Evolutionary conservation across 345 rosid genomes (phyloP).

Genomic region (Salix arbutifolia): DNA sequence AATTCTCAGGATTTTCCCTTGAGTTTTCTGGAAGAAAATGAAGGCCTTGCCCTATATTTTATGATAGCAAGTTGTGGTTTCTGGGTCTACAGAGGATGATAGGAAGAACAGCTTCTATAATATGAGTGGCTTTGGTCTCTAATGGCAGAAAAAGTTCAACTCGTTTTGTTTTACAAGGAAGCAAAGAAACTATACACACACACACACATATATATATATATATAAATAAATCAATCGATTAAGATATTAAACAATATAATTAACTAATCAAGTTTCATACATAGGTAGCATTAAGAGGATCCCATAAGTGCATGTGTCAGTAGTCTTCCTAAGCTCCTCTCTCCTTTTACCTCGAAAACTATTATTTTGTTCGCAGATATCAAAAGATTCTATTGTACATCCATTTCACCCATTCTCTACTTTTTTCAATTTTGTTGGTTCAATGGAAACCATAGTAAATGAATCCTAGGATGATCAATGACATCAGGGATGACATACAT

Average conservation of each 20-base stretch:
- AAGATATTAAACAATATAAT: neutral
- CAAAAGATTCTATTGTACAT: slow-evolving; percentile 1
- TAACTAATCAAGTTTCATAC: neutral
- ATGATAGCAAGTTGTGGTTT: neutral
- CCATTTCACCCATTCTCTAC: slow-evolving; percentile 2
- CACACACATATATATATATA: no score
- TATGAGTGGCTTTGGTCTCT: neutral
- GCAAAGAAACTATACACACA: neutral
- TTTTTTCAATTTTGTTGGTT: slow-evolving; percentile 1
- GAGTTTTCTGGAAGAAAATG: neutral
- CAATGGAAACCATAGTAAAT: neutral
- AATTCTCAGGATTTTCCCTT: neutral
- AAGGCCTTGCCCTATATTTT: neutral
- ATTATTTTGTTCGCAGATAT: neutral
- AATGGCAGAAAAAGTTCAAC: neutral
- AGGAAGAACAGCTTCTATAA: neutral
- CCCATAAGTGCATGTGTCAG: neutral
- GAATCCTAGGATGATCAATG: neutral
- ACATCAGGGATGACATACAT: neutral
- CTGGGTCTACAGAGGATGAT: neutral
- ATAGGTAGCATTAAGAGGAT: neutral
- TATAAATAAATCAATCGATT: no score
- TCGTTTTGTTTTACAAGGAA: neutral
- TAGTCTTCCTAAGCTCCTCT: neutral
- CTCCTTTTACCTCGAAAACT: neutral